Percentiles rank a stretch among this genome's conserved stretches.
These are phyloP conservation scores for Lactarius vividus DNA, from an alignment of 768 basidiomycete genomes.

Conservation along the genomic window DNA sequence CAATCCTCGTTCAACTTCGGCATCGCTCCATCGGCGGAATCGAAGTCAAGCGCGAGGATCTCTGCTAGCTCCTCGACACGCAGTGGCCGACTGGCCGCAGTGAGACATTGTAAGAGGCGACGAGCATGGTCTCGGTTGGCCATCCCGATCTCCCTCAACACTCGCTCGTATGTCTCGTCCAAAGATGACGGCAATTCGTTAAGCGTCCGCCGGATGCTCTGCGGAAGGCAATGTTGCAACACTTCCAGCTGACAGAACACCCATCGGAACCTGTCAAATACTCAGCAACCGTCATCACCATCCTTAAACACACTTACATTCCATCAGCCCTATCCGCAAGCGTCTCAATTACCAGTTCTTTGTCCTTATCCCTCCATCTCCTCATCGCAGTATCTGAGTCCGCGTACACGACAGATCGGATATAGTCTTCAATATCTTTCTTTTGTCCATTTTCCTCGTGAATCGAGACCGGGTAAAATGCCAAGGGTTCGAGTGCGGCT, in stretches of 20 bases:
- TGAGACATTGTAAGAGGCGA: not conserved
- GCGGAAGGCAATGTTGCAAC: not conserved
- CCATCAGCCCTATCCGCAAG: not conserved
- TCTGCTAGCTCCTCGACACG: not conserved
- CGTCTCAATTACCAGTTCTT: not conserved
- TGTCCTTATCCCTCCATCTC: slow-evolving; percentile 1
- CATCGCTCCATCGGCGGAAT: not conserved
- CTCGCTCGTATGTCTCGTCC: not conserved
- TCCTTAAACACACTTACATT: not conserved
- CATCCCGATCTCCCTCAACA: not conserved
- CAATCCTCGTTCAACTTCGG: not conserved
- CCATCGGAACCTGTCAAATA: not conserved
- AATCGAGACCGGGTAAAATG: not conserved
- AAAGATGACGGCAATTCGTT: not conserved
- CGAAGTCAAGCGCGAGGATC: not conserved
- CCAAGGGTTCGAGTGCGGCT: not conserved
- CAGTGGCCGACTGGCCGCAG: not conserved
- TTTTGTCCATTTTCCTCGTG: not conserved
- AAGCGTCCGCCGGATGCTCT: not conserved
- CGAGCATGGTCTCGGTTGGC: not conserved
- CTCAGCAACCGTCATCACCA: not conserved
- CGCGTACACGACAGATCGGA: not conserved
- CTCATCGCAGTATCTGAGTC: not conserved
- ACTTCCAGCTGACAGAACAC: not conserved
- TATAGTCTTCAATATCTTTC: not conserved